Evolutionary conservation across 257 asterid genomes (phyloP).

Genomic region (Craterostigma plantagineum): DNA sequence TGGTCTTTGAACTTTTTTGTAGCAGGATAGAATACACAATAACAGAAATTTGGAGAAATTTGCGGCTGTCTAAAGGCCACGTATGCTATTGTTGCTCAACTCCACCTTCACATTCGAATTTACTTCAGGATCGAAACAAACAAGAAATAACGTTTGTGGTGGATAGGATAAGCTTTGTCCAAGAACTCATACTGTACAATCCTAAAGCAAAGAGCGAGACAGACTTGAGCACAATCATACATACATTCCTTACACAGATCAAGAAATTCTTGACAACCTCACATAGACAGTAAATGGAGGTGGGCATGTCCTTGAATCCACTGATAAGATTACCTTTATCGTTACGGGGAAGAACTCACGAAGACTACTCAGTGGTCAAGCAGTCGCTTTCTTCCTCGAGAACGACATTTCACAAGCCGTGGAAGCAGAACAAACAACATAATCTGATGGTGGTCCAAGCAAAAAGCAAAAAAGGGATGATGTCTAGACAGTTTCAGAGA

Average conservation of each 20-base stretch:
- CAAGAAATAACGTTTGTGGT: no score
- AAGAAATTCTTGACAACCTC: neutral
- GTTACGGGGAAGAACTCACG: slow-evolving; percentile 1
- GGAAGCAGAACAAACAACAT: slow-evolving; percentile 6
- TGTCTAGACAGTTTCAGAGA: slow-evolving; percentile 56
- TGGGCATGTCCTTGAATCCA: slow-evolving; percentile 35
- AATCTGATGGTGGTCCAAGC: slow-evolving; percentile 44
- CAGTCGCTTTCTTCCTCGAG: slow-evolving; percentile 33
- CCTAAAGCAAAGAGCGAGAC: no score
- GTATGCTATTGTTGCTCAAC: neutral
- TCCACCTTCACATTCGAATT: no score
- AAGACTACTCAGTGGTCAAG: slow-evolving; percentile 14
- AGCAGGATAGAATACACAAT: no score
- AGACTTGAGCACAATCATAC: no score
- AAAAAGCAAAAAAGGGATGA: slow-evolving; percentile 86
- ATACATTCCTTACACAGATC: no score
- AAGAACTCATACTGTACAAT: no score
- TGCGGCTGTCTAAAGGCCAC: no score
- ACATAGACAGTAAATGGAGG: neutral
- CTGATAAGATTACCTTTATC: slow-evolving; percentile 25
- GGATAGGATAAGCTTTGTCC: no score
- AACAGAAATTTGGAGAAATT: no score
- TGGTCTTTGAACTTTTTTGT: no score
- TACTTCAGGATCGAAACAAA: no score
- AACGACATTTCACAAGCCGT: slow-evolving; percentile 10